Base-by-base conservation (phyloP, 78 protist genomes). In the Dictyostelium capitatum region DNA sequence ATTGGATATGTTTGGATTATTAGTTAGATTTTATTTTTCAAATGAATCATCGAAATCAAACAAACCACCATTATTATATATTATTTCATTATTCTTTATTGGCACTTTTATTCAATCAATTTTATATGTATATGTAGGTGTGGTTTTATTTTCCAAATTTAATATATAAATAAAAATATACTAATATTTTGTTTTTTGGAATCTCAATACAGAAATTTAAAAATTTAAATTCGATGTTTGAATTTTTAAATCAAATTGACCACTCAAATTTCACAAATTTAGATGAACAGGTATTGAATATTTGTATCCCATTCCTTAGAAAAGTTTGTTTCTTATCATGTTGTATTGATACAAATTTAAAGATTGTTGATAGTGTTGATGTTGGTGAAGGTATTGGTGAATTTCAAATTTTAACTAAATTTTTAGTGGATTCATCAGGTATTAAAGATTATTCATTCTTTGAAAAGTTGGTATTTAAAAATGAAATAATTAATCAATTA, bases 1-100 rank as follows among this genome's bases (percentile, higher is more conserved):
- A n/a, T 73, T 73, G 28, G 79, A 73, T 73, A 73, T 73, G 79
- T 73, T 73, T 46, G 79, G 79, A 9, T 73, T 73, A n/a, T 73
- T 73, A n/a, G n/a, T 46, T 9, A 73, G 56, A 73, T 73, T 43
- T 46, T 73, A 43, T 23, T 73, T 73, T 46, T 43, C 50, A 11
- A 73, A 46, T 46, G 79, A 73, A 46, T 73, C 75, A 11, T 67
- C 30, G 30, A 32, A 67, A 67, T 6, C 28, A 30, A 32, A 12
- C 57, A 46, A 73, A 20, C 56, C 20, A 46, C 56, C 79, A 73
- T 46, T 73, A 15, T 23, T n/a, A 23, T 73, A 46, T 73, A 43
- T 46, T n/a, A n/a, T 73, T 4, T 73, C 79, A 10, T 46, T 73
- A n/a, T 73, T 73, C 20, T 37, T 73, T 10, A 73, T 73, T 73